Evolutionary conservation across 2,329 filamentous ascomycete species (phyloP), one percentile per base, ranked within the genome.

Genomic region (Epichloe typhina): DNA sequence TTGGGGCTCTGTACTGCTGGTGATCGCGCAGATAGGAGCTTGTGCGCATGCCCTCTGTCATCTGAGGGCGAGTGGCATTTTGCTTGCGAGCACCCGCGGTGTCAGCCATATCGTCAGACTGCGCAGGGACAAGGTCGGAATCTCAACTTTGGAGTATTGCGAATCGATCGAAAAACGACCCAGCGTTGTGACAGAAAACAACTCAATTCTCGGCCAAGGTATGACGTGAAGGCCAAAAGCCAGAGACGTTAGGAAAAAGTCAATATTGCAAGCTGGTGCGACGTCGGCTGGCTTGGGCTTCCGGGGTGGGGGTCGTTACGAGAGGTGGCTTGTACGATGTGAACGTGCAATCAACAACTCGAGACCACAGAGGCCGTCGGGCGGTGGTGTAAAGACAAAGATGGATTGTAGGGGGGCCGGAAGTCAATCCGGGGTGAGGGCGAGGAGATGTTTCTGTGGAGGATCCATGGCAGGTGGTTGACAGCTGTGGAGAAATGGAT

Each of bases 1-100:
- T 66, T 11, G 77, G 76, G 33, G 77, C 75, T 46, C 79, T 76
- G 56, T 80, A 81, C 60, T 83, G 77, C 63, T 82, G 79, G 59
- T 82, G 76, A 56, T 83, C 79, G 62, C 73, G 73, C 51, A 83
- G 69, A 60, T 79, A 83, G 13, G 79, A 82, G 63, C 74, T 77
- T 68, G 75, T 80, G 60, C 79, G 77, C 49, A 67, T 64, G 50
- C 67, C 67, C n/a, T 46, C 42, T 46, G 68, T 63, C 57, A 78
- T 65, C 61, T 75, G 73, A 50, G 75, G 75, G 45, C 74, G 71
- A 58, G 63, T 58, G 47, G 66, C 62, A 56, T 55, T 58, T 52
- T 61, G 63, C 56, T 62, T 65, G 52, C 63, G 52, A 57, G 62
- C 57, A 55, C 53, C 59, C 19, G 58, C 54, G 49, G 58, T 41